Evolutionary conservation across 2,329 filamentous ascomycete genomes (phyloP), one percentile per base, ranked within the genome.

Genomic region (Phyllosticta citrichinensis): DNA sequence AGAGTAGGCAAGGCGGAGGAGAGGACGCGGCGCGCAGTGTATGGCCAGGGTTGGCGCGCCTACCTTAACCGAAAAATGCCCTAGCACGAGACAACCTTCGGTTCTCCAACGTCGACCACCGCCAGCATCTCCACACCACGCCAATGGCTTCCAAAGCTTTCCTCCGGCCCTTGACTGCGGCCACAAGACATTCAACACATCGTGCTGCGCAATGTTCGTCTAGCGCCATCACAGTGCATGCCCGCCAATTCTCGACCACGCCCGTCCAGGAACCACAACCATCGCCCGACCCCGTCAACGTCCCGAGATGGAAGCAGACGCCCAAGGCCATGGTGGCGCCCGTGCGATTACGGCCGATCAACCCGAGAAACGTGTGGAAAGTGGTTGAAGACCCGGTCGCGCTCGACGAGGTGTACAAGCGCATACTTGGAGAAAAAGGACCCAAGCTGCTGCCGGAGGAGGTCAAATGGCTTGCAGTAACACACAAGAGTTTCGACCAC

Each of bases 401-500:
- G 69, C 79, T 99, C 60, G 88, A 97, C 72, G 79, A 83, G 56
- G 88, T 91, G 74, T 96, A 97, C 74, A 80, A 83, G 66, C 80
- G 80, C 58, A 82, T 97, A 66, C 77, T 97, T 60, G 93, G 92
- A 5, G 79, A 79, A 55, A 85, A 82, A 54, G 89, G 89, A 62
- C 83, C 88, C 66, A 83, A 82, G 67, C 73, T 94, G 72, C 80
- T 99, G 62, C 86, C 88, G 1, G 92, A 97, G 17, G 93, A 99
- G 77, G 81, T 94, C 64, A 97, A 97, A 78, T 99, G 94, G 94
- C 79, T 97, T 69, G 92, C 92, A 30, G 84, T 99, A 61, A 99
- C 94, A 66, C 94, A 97, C 75, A 97, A 97, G 83, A 97, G 91
- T 76, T 97, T 96, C 71, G 93, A 99, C 72, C 91, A 97, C 71